phyloP scores from a whole-genome alignment of 192 early-diverging fungal species.

The Coemansia sp. region DNA sequence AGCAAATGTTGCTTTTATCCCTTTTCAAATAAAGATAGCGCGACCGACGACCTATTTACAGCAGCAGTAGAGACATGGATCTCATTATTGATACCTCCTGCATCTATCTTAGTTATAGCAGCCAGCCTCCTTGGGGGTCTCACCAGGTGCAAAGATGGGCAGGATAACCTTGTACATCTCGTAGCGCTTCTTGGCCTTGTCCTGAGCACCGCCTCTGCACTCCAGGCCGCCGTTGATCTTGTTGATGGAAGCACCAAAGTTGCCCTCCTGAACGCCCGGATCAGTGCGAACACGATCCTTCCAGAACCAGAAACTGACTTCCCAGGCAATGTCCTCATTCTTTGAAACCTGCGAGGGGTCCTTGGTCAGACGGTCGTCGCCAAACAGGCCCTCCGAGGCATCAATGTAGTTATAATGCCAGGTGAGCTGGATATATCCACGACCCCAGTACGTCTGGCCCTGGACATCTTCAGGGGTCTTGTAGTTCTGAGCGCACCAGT shows the following conservation, averaged over 20 bases:
- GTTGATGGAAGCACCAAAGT: conserved; percentile 51
- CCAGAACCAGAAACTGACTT: conserved; percentile 51
- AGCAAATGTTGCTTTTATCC: no score
- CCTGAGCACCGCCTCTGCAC: conserved; percentile 36
- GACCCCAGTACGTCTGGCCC: conserved; percentile 47
- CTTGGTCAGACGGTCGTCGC: conserved; percentile 34
- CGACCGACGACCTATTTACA: no score
- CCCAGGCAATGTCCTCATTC: conserved; percentile 33
- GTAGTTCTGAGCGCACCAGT: conserved; percentile 46
- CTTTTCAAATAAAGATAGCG: no score
- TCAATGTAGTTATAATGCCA: conserved; percentile 51
- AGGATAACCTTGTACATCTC: conserved; percentile 47
- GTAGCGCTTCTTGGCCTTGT: conserved; percentile 51
- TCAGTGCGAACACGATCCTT: conserved; percentile 33
- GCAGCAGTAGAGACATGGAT: no score
- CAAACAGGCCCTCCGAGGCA: conserved; percentile 41
- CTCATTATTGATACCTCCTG: no score
- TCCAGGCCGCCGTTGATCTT: conserved; percentile 52
- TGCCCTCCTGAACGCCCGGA: conserved; percentile 34
- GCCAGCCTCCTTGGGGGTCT: conserved; percentile 31
- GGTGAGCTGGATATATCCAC: conserved; percentile 53
- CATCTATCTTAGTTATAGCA: conserved; percentile 48
- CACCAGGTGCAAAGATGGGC: conserved; percentile 27
- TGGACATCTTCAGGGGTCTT: conserved; percentile 29
- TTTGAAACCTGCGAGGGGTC: conserved; percentile 26